Percentiles rank a stretch among this genome's conserved stretches.
Conservation (phyloP, 805 yeast species). For the Zygoascus bituminiphila region DNA sequence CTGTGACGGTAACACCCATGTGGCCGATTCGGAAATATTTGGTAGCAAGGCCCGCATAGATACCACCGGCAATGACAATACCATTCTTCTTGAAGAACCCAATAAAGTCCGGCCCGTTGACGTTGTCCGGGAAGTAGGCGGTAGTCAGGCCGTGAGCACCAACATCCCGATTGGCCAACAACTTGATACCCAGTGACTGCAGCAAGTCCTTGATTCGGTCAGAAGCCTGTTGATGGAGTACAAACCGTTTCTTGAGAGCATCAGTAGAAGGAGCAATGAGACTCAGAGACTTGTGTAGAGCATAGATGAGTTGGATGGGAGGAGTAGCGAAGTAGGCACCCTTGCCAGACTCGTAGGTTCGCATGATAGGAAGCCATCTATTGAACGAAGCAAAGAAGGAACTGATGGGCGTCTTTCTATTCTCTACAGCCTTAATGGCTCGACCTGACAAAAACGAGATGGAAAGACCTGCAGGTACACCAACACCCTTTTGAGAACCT, state of each 20-base stretch:
- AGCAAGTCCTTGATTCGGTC: conserved; percentile 54
- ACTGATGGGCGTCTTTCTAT: conserved; percentile 35
- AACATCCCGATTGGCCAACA: conserved; percentile 52
- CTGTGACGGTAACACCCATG: conserved; percentile 78
- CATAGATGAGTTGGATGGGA: conserved; percentile 79
- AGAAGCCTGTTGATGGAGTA: conserved; percentile 54
- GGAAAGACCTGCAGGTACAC: conserved; percentile 88
- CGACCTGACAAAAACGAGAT: conserved; percentile 67
- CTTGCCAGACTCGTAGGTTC: conserved; percentile 71
- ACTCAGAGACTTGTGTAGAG: conserved; percentile 65
- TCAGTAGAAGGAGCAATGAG: conserved; percentile 44
- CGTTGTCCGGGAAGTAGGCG: conserved; percentile 68
- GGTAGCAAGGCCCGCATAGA: conserved; percentile 68
- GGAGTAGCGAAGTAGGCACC: conserved; percentile 94
- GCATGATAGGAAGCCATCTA: conserved; percentile 85
- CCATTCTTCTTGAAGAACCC: conserved; percentile 51
- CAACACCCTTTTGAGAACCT: conserved; percentile 93
- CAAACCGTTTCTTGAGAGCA: conserved; percentile 52
- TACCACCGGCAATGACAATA: conserved; percentile 81
- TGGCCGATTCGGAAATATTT: conserved; percentile 92
- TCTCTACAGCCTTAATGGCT: conserved; percentile 58
- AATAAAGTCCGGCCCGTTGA: conserved; percentile 61
- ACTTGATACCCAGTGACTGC: conserved; percentile 52
- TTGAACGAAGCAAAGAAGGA: conserved; percentile 63
- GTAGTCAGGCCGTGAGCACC: conserved; percentile 90